Evolutionary conservation across 257 asterid species (phyloP).

Genomic region (Solanum rostratum): DNA sequence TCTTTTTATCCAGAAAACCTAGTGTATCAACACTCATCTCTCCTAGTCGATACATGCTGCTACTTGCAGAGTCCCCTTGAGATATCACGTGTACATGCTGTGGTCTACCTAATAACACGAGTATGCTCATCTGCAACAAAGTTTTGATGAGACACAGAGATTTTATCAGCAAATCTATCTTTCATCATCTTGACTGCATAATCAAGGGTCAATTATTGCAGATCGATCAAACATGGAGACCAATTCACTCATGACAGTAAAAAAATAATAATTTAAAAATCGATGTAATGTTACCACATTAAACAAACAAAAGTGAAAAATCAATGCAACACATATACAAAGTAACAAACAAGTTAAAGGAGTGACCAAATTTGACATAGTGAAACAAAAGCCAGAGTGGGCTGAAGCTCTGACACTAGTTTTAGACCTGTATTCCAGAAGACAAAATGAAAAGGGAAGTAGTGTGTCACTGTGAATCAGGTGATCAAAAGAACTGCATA

Average conservation of each 20-base stretch:
- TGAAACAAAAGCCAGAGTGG: background rate
- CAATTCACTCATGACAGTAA: background rate
- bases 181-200: background rate
- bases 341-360: background rate
- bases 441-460: background rate
- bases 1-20: conserved; percentile 39
- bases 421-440: background rate
- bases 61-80: conserved; percentile 31
- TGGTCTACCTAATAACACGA: conserved; percentile 72
- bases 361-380: background rate
- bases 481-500: background rate
- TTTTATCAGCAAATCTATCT: background rate
- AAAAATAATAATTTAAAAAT: background rate
- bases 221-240: background rate
- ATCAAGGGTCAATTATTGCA: background rate
- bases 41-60: conserved; percentile 17
- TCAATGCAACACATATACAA: background rate
- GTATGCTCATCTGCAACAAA: conserved; percentile 67
- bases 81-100: conserved; percentile 70
- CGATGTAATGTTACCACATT: too few relatives aligned
- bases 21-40: conserved; percentile 30
- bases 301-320: background rate
- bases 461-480: background rate
- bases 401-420: background rate
- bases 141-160: background rate